Base-by-base conservation (phyloP, 352 stramenopile genomes). In the Phytopythium litorale region DNA sequence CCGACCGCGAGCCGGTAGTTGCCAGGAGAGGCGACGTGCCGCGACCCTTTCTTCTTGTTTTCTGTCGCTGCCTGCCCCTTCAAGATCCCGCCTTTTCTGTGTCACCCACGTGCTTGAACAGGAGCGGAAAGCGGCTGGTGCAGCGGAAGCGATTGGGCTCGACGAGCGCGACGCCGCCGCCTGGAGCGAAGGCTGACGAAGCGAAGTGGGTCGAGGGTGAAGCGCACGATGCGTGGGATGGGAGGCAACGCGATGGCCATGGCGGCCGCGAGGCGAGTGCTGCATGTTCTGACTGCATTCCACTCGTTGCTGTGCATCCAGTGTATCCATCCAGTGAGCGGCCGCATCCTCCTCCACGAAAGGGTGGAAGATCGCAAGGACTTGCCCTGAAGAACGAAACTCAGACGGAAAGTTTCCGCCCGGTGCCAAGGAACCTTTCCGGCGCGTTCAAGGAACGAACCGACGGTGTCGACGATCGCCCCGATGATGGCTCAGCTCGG, bases 341-440 rank as follows among this genome's bases (percentile, higher is more conserved):
- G 30, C 9, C 18, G 35, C 30, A 33, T 8, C 19, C 7, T 8
- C 19, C 7, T 25, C 52, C n/a, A 58, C 35, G 8, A 48, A 46
- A 58, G 52, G 52, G 35, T 58, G 35, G 52, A 58, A 58, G 52
- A 48, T 58, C 35, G 32, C 35, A 48, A 45, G 9, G 5, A 13
- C 15, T 32, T 38, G 18, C n/a, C 12, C 7, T 11, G n/a, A 51
- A 51, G 21, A 46, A 49, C 13, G 19, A 49, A 23, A 49, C 42
- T 51, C 45, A 23, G 21, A 32, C 11, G 23, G 25, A 32, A 57
- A 45, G 32, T 18, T 57, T 57, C 50, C 30, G 28, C 25, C 11
- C 25, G 23, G 12, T 9, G 9, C 28, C 7, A 32, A 16, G 33
- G 51, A 38, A 38, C 7, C 33, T 57, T 51, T 25, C 46, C 15